A percentile compares a stretch with the other conserved stretches of the same genome.
Conservation (phyloP, 805 yeast species). For the Kurtzmaniella cleridarum region DNA sequence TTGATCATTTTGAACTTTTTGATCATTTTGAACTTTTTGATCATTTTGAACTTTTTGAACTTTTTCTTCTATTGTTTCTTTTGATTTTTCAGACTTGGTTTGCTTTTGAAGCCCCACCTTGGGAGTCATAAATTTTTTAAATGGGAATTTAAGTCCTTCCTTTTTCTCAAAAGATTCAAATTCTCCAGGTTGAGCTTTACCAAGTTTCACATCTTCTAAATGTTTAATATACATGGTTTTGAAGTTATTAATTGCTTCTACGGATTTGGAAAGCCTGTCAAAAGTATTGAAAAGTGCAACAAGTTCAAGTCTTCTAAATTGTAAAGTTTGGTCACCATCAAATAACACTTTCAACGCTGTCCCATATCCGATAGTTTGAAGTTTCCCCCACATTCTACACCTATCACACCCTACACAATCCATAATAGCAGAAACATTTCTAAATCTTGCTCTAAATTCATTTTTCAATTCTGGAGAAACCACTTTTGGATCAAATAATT, state of each 20-base stretch:
- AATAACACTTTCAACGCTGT: slow-evolving; percentile 89
- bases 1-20: background rate
- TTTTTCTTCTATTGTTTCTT: slow-evolving; percentile 4
- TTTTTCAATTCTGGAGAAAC: slow-evolving; percentile 58
- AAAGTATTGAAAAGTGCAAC: slow-evolving; percentile 90
- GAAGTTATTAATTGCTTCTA: slow-evolving; percentile 70
- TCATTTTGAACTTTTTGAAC: too few relatives aligned
- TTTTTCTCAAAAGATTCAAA: slow-evolving; percentile 24
- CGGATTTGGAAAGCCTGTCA: slow-evolving; percentile 83
- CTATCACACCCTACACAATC: slow-evolving; percentile 98
- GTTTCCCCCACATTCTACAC: slow-evolving; percentile 96
- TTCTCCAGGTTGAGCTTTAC: slow-evolving; percentile 36
- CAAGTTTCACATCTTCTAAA: slow-evolving; percentile 34
- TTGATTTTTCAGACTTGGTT: background rate
- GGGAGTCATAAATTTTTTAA: slow-evolving; percentile 7
- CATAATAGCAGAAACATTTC: slow-evolving; percentile 88
- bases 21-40: background rate
- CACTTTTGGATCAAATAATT: slow-evolving; percentile 41
- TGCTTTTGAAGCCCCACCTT: slow-evolving; percentile 13
- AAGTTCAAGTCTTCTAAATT: slow-evolving; percentile 71
- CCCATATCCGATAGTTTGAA: slow-evolving; percentile 96
- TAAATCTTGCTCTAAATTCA: slow-evolving; percentile 81
- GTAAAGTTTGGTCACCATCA: slow-evolving; percentile 49
- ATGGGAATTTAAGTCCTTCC: slow-evolving; percentile 36
- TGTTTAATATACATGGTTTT: slow-evolving; percentile 46